Evolutionary conservation across 345 rosid genomes (phyloP), one percentile per base, ranked within the genome.

Genomic region (Carallia pectinifolia): DNA sequence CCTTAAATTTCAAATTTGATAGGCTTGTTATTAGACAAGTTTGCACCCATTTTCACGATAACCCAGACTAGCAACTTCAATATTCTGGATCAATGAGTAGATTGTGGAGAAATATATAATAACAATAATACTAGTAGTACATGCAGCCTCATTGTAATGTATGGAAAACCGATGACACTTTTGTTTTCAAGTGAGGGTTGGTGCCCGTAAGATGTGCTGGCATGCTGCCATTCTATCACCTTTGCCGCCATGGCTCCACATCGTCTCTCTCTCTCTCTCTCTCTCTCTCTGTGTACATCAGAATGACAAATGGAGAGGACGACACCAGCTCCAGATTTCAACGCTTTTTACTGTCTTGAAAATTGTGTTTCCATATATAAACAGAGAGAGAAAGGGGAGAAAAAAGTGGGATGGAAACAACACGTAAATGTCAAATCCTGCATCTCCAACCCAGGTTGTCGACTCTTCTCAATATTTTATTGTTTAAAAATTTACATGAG

Each of bases 231-330:
- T 74, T 74, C 58, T 61, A 65, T 34, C 72, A 40, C 29, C 19
- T 53, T 27, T 56, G 31, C 31, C 60, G 31, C 60, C 31, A 27
- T 56, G 60, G 60, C 60, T 56, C 60, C 60, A 56, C 33, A 23
- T 23, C 31, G 9, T 56, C 31, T n/a, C 36, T 61, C 62, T 61
- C 39, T 61, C 53, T 39, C 59, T 66, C 44, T 44, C 58, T 47
- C 47, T 64, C 58, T 44, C 59, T 16, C 34, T 50, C 58, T 74
- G 84, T 85, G 87, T 80, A 77, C 79, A 78, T 78, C 83, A 83
- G 89, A 84, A 85, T 86, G 92, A 87, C 92, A 87, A 87, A 87
- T 74, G 92, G 92, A 87, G 92, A 85, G 83, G 92, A 84, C 96
- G 90, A 86, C 82, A 77, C 90, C 70, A 75, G 96, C 87, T 89